phyloP scores from a whole-genome alignment of 2,329 filamentous ascomycete species.

The Paecilomyces niveus region DNA sequence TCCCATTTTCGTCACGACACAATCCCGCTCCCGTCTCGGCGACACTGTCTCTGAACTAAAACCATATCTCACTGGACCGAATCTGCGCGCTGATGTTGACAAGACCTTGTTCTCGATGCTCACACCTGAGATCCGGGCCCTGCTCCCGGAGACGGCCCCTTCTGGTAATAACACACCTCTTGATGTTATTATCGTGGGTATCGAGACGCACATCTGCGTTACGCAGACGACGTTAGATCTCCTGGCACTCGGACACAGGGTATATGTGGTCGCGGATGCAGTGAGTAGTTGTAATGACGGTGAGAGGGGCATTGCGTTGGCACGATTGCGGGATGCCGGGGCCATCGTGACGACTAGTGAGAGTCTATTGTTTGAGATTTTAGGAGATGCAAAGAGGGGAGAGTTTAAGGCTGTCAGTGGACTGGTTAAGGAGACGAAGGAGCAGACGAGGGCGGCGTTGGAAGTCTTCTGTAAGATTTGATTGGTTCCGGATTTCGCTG shows the following conservation, averaged over 20 bases:
- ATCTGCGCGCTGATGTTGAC: slow-evolving; percentile 57
- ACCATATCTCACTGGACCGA: slow-evolving; percentile 36
- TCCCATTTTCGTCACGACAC: slow-evolving; percentile 79
- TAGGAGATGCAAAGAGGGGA: slow-evolving; percentile 69
- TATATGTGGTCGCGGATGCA: slow-evolving; percentile 83
- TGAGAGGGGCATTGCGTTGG: slow-evolving; percentile 74
- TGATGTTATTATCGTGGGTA: slow-evolving; percentile 74
- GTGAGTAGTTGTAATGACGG: slow-evolving; percentile 80
- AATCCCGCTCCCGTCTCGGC: slow-evolving; percentile 72
- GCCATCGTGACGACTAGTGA: slow-evolving; percentile 79
- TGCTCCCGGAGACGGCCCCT: slow-evolving; percentile 13
- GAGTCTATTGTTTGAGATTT: slow-evolving; percentile 79
- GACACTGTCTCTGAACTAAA: slow-evolving; percentile 69
- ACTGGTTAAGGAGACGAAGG: slow-evolving; percentile 70
- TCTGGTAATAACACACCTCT: slow-evolving; percentile 21
- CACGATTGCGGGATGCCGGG: slow-evolving; percentile 66
- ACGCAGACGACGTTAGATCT: slow-evolving; percentile 87
- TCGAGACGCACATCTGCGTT: slow-evolving; percentile 91
- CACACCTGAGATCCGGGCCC: slow-evolving; percentile 56
- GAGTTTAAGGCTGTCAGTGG: slow-evolving; percentile 66
- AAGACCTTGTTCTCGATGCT: slow-evolving; percentile 91
- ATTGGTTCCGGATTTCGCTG: not conserved
- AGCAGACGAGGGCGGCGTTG: slow-evolving; percentile 63
- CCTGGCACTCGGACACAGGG: slow-evolving; percentile 64
- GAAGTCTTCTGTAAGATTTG: slow-evolving; percentile 58